phyloP scores from a whole-genome alignment of 1,139 yeast genomes.

The Debaryomyces subglobosus region DNA sequence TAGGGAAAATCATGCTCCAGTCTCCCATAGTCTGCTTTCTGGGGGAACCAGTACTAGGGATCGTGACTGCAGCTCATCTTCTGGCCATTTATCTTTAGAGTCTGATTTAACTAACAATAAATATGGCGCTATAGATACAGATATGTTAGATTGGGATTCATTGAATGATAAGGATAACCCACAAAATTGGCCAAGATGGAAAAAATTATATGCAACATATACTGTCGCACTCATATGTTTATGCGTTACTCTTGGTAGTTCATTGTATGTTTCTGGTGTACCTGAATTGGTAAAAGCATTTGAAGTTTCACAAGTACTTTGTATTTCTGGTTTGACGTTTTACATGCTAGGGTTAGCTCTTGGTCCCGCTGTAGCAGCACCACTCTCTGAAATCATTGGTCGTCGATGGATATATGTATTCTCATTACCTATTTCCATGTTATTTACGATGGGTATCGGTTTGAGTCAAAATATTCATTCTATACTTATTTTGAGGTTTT shows the following conservation, averaged over 20 bases:
- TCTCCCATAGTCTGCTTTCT: not conserved
- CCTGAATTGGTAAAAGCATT: conserved; percentile 26
- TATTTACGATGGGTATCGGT: conserved; percentile 78
- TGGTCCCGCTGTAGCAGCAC: conserved; percentile 78
- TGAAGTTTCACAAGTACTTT: conserved; percentile 58
- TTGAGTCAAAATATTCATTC: conserved; percentile 58
- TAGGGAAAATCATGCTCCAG: not conserved
- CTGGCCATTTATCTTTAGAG: not conserved
- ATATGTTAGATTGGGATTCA: conserved; percentile 63
- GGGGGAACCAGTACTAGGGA: not conserved
- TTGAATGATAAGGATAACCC: conserved; percentile 65
- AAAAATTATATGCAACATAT: conserved; percentile 66
- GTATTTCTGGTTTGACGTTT: conserved; percentile 67
- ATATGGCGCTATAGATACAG: not conserved
- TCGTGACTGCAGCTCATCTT: not conserved
- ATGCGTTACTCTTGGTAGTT: conserved; percentile 71
- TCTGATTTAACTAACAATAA: not conserved
- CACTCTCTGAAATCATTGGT: conserved; percentile 72
- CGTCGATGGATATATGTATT: conserved; percentile 62
- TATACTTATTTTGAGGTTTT: conserved; percentile 70
- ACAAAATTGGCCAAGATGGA: conserved; percentile 63
- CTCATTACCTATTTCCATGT: conserved; percentile 68
- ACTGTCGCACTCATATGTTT: conserved; percentile 62
- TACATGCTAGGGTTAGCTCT: conserved; percentile 73
- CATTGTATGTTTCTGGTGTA: conserved; percentile 59